Evolutionary conservation across 768 basidiomycete species (phyloP).

Genomic region (Phanerochaete sordida): DNA sequence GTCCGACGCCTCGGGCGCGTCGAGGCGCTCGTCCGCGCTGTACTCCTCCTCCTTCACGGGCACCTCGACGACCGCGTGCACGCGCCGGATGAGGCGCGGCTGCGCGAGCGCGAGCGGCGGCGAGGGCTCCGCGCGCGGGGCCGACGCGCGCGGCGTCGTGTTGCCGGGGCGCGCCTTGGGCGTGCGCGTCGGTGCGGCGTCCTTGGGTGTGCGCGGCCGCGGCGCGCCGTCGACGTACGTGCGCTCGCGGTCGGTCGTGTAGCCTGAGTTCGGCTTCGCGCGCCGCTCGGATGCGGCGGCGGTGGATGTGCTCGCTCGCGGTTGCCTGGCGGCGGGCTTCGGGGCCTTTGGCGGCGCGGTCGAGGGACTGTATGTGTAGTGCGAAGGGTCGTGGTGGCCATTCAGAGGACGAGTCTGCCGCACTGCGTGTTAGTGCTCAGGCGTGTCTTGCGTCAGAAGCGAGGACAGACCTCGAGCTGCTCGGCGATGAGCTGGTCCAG

Average conservation of each 20-base stretch:
- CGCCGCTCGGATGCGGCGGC: neutral
- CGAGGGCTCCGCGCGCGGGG: neutral
- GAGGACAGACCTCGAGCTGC: conserved; percentile 24
- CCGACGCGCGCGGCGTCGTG: neutral
- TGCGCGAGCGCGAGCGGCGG: neutral
- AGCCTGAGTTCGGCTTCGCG: neutral
- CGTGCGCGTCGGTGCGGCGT: neutral
- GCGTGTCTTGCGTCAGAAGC: neutral
- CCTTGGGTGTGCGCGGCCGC: neutral
- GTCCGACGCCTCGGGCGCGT: conserved; percentile 28
- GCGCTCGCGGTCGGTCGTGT: conserved; percentile 4
- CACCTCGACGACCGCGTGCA: conserved; percentile 55
- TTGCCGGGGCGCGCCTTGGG: neutral
- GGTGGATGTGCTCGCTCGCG: neutral
- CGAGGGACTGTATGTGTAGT: neutral
- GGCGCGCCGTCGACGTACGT: conserved; percentile 5
- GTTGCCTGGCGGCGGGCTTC: neutral
- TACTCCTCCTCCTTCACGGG: conserved; percentile 63
- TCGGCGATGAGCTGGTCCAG: conserved; percentile 58
- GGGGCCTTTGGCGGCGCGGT: neutral
- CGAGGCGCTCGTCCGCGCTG: conserved; percentile 30
- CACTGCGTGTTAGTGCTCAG: neutral
- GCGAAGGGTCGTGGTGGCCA: neutral
- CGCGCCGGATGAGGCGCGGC: conserved; percentile 62
- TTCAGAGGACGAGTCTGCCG: neutral